Base-by-base conservation (phyloP, 1,284 basidiomycete genomes). In the Cryptococcus sp. region DNA sequence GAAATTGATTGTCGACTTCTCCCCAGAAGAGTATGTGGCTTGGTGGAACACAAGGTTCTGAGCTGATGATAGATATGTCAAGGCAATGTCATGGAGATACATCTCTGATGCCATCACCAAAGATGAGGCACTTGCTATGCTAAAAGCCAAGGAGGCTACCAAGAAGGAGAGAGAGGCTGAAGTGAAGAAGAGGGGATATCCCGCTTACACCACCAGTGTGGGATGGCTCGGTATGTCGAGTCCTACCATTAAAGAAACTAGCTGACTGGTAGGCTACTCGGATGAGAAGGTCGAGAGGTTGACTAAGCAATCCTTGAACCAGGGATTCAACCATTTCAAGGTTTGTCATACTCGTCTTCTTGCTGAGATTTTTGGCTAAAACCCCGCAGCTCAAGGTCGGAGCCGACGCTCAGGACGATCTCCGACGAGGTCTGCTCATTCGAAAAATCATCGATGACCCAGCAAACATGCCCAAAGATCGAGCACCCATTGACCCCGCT, bases 321-420 rank as follows among this genome's bases (percentile, higher is more conserved):
- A 83, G 47, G 92, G 92, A 25, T 94, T 94, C 82, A 91, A 89
- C 78, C 89, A 92, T 77, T 93, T 94, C 82, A 93, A 93, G 64
- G 76, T 76, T 48, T 48, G 63, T 53, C 43, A 9, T 7, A 22
- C 42, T 23, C 41, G 19, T 3, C n/a, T 9, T 13, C 41, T 13
- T 16, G 21, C 34, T 18, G 24, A n/a, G 34, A n/a, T 23, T 22
- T 36, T 49, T 9, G 16, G 31, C 52, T 55, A 41, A 54, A 24
- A 32, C 9, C 41, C 25, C n/a, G n/a, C 55, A 77, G 79, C 91
- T 94, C 85, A 97, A 97, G 78, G 91, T 98, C 57, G 93, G 93
- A 50, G 85, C 87, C 34, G 81, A 88, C 73, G 79, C 82, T 49
- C 82, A 83, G 37, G 85, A 87, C 67, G 93, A 97, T 76, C 78